Evolutionary conservation across 2,329 filamentous ascomycete species (phyloP).

Genomic region (Neonectria punicea): DNA sequence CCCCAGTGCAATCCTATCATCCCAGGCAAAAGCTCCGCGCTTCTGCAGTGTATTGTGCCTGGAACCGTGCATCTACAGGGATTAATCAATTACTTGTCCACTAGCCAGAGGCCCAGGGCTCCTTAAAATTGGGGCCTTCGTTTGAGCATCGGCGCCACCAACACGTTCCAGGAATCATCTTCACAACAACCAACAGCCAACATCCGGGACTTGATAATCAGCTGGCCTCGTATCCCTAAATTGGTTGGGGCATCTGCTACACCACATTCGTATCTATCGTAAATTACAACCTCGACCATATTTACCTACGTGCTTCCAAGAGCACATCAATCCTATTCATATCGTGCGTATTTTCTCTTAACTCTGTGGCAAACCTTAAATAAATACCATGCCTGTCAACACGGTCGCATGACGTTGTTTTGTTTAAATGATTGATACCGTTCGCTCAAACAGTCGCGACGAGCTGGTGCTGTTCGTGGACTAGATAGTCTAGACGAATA

Average conservation of each 20-base stretch:
- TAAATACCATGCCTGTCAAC: background rate
- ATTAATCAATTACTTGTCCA: background rate
- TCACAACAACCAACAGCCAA: background rate
- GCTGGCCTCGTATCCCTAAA: background rate
- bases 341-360: too few relatives aligned
- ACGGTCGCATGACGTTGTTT: background rate
- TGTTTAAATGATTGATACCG: too few relatives aligned
- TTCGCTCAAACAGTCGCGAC: too few relatives aligned
- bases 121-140: background rate
- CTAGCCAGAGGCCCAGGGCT: background rate
- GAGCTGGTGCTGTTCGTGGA: too few relatives aligned
- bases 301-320: too few relatives aligned
- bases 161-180: background rate
- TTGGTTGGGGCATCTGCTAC: background rate
- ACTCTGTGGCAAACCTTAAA: background rate
- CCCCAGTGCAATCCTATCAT: background rate
- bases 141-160: background rate
- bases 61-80: background rate
- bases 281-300: background rate
- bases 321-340: background rate
- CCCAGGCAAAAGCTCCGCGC: background rate
- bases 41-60: background rate
- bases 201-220: background rate
- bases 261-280: background rate
- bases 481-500: too few relatives aligned